phyloP scores from a whole-genome alignment of 768 basidiomycete species.

The Tephrocybe rancida region DNA sequence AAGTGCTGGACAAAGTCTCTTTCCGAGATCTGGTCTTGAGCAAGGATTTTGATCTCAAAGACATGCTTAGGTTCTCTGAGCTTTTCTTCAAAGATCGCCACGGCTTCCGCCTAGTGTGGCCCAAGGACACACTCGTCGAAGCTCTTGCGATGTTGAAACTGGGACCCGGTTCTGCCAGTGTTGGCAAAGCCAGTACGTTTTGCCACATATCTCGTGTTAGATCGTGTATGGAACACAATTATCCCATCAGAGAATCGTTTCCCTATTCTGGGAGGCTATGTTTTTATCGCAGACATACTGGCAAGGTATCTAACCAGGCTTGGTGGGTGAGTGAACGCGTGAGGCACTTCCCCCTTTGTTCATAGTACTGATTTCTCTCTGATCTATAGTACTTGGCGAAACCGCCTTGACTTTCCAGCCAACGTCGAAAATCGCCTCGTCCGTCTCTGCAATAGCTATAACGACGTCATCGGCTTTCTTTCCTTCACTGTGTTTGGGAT shows the following conservation, averaged over 20 bases:
- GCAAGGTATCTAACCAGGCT: conserved; percentile 26
- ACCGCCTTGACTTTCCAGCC: conserved; percentile 7
- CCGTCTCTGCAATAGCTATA: conserved; percentile 29
- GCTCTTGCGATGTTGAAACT: conserved; percentile 3
- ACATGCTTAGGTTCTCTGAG: conserved; percentile 15
- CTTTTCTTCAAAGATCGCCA: background rate
- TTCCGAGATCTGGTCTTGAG: conserved; percentile 32
- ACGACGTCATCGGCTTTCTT: conserved; percentile 31
- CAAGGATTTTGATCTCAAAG: conserved; percentile 28
- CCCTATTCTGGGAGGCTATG: conserved; percentile 31
- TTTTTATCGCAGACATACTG: conserved; percentile 23
- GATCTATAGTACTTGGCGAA: background rate
- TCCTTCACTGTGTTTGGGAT: conserved; percentile 23
- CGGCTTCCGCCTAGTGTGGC: conserved; percentile 23
- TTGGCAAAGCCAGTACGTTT: background rate
- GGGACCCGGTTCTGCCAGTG: background rate
- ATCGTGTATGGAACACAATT: too few relatives aligned
- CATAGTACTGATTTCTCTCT: background rate
- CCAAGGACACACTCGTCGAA: conserved; percentile 28
- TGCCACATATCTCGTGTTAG: too few relatives aligned
- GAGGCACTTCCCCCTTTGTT: too few relatives aligned
- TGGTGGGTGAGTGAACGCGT: conserved; percentile 32
- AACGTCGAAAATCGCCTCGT: conserved; percentile 30
- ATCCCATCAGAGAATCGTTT: conserved; percentile 17
- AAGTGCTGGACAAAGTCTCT: conserved; percentile 30